These are phyloP conservation scores for Fraxinus quadrangulata DNA, from an alignment of 257 asterid species.

Conservation along the genomic window DNA sequence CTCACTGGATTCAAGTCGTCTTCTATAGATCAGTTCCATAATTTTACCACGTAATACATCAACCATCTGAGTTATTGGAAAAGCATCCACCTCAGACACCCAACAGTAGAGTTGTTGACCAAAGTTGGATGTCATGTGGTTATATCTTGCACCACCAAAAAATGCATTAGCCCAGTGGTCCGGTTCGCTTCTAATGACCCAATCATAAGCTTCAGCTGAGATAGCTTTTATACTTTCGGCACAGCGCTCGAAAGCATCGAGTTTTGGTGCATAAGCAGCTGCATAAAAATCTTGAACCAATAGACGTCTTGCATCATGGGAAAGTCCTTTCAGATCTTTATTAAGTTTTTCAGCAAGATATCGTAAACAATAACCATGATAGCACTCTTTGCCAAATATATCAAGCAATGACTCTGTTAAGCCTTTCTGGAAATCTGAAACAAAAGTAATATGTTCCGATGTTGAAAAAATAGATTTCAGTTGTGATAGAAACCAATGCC, in stretches of 20 bases:
- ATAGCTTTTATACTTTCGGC: slow-evolving; percentile 87
- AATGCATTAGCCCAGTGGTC: slow-evolving; percentile 92
- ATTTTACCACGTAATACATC: slow-evolving; percentile 87
- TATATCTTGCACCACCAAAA: slow-evolving; percentile 80
- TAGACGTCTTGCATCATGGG: slow-evolving; percentile 96
- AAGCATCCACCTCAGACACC: slow-evolving; percentile 94
- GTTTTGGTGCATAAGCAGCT: slow-evolving; percentile 85
- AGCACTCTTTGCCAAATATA: slow-evolving; percentile 77
- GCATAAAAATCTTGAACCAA: slow-evolving; percentile 91
- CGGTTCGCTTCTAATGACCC: slow-evolving; percentile 83
- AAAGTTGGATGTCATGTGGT: slow-evolving; percentile 84
- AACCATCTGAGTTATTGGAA: slow-evolving; percentile 96
- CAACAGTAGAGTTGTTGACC: slow-evolving; percentile 87
- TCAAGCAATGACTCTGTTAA: slow-evolving; percentile 64
- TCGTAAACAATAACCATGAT: slow-evolving; percentile 89
- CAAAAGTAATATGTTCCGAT: slow-evolving; percentile 75
- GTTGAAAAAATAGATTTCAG: slow-evolving; percentile 75
- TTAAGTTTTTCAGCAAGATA: slow-evolving; percentile 89
- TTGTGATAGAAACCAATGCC: slow-evolving; percentile 93
- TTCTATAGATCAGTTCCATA: slow-evolving; percentile 78
- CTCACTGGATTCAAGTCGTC: slow-evolving; percentile 35
- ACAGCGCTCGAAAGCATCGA: slow-evolving; percentile 61
- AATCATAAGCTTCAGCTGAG: slow-evolving; percentile 87
- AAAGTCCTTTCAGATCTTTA: slow-evolving; percentile 86
- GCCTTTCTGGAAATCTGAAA: slow-evolving; percentile 92